A percentile compares a stretch with the other conserved stretches of the same genome.
These are phyloP conservation scores for Myxozyma nipponensis DNA, from an alignment of 805 yeast species.

Conservation along the genomic window DNA sequence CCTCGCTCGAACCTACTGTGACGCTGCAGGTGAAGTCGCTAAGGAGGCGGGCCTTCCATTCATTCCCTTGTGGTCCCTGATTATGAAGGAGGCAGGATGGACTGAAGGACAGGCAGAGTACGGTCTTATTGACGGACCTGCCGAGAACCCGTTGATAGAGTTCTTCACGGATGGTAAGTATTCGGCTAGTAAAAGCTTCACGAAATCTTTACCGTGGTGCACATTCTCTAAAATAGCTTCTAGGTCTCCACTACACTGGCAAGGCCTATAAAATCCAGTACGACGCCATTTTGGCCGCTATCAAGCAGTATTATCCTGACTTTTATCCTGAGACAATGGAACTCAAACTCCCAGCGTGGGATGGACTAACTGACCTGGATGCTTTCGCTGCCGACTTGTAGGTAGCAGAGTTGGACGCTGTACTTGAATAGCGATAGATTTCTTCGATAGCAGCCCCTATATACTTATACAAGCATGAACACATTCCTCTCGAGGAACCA, in stretches of 20 bases:
- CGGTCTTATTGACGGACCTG: slow-evolving; percentile 12
- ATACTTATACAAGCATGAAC: too few relatives aligned
- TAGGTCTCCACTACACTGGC: slow-evolving; percentile 59
- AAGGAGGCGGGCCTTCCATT: slow-evolving; percentile 49
- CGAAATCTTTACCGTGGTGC: too few relatives aligned
- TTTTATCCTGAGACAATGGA: slow-evolving; percentile 43
- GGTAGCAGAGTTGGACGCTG: too few relatives aligned
- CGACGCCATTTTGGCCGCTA: slow-evolving; percentile 42
- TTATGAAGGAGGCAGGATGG: slow-evolving; percentile 44
- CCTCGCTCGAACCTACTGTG: slow-evolving; percentile 48
- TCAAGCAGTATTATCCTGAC: slow-evolving; percentile 48
- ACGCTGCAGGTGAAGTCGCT: slow-evolving; percentile 49
- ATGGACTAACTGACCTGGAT: slow-evolving; percentile 7
- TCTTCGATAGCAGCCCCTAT: too few relatives aligned
- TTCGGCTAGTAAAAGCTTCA: not conserved
- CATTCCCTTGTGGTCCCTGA: slow-evolving; percentile 50
- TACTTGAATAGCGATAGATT: too few relatives aligned
- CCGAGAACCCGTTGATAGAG: slow-evolving; percentile 6
- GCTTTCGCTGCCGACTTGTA: slow-evolving; percentile 6
- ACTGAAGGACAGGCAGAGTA: slow-evolving; percentile 31
- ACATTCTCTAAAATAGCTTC: not conserved
- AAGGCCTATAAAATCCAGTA: slow-evolving; percentile 51
- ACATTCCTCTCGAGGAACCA: too few relatives aligned
- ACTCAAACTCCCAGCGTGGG: slow-evolving; percentile 35
- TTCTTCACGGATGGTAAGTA: slow-evolving; percentile 20